Evolutionary conservation across 345 rosid genomes (phyloP).

Genomic region (Acer negundo): DNA sequence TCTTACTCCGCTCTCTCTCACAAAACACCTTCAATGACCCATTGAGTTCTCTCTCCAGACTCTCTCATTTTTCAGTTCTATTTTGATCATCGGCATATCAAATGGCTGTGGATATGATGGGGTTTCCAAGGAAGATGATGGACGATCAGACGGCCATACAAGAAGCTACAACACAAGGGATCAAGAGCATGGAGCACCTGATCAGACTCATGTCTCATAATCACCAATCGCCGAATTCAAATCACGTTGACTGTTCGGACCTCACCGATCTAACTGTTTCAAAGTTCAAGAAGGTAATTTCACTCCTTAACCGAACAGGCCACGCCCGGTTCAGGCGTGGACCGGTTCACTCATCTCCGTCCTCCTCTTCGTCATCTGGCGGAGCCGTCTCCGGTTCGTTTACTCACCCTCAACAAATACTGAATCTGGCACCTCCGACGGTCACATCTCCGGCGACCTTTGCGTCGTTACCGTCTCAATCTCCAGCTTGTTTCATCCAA

Average conservation of each 20-base stretch:
- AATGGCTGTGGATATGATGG: slow-evolving; percentile 75
- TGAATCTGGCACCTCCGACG: slow-evolving; percentile 1
- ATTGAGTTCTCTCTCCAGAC: slow-evolving; percentile 1
- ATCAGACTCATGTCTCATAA: slow-evolving; percentile 60
- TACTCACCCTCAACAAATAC: slow-evolving; percentile 3
- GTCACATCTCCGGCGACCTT: slow-evolving; percentile 12
- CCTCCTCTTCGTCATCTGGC: slow-evolving; percentile 30
- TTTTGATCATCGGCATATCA: not conserved
- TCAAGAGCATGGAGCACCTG: slow-evolving; percentile 81
- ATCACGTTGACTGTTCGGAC: slow-evolving; percentile 57
- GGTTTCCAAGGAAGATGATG: slow-evolving; percentile 47
- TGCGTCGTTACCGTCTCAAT: slow-evolving; percentile 18
- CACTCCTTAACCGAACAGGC: slow-evolving; percentile 77
- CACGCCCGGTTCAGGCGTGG: slow-evolving; percentile 93
- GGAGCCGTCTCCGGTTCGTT: slow-evolving; percentile 9
- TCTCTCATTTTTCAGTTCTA: not conserved
- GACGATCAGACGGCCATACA: slow-evolving; percentile 79
- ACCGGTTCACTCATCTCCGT: slow-evolving; percentile 48
- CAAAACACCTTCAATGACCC: not conserved
- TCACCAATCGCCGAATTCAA: slow-evolving; percentile 34
- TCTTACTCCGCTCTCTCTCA: not conserved
- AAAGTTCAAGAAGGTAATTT: slow-evolving; percentile 76
- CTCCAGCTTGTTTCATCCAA: slow-evolving; percentile 47
- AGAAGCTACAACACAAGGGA: slow-evolving; percentile 84
- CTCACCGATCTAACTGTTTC: slow-evolving; percentile 72